Percentiles rank a stretch among this genome's conserved stretches.
phyloP scores from a whole-genome alignment of 73 alveolate genomes.

The Paramecium octaurelia region DNA sequence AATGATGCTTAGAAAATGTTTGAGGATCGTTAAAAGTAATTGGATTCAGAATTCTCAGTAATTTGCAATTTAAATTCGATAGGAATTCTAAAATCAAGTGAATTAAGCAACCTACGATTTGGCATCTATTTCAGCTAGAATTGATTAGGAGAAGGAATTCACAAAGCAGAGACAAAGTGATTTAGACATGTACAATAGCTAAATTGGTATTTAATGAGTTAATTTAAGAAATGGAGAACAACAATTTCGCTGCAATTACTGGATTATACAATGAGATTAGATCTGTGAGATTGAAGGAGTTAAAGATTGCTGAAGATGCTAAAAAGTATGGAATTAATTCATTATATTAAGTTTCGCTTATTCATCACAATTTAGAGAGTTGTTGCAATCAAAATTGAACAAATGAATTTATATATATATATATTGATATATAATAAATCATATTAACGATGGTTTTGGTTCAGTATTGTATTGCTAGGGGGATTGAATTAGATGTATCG shows the following conservation, averaged over 20 bases:
- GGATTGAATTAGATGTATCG: background rate
- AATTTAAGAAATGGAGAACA: conserved; percentile 15
- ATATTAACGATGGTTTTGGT: background rate
- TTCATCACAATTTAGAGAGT: conserved; percentile 40
- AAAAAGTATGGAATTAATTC: background rate
- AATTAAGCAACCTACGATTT: conserved; percentile 37
- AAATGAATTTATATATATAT: background rate
- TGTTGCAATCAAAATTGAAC: conserved; percentile 1
- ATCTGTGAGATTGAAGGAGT: background rate
- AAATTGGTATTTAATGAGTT: background rate
- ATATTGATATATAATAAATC: background rate
- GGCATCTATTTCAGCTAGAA: conserved; percentile 20
- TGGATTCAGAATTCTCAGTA: background rate
- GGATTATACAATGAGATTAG: conserved; percentile 36
- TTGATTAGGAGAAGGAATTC: background rate
- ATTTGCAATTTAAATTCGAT: background rate
- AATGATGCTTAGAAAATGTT: conserved; percentile 47
- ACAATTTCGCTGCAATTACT: background rate
- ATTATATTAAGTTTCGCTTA: background rate
- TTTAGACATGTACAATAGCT: background rate
- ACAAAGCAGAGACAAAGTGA: background rate
- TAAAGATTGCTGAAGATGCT: conserved; percentile 20
- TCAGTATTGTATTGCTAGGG: background rate
- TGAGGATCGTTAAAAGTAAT: conserved; percentile 11
- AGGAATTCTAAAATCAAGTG: background rate